Base-by-base conservation (phyloP, 2,329 filamentous ascomycete genomes). In the Juglanconis oblonga region DNA sequence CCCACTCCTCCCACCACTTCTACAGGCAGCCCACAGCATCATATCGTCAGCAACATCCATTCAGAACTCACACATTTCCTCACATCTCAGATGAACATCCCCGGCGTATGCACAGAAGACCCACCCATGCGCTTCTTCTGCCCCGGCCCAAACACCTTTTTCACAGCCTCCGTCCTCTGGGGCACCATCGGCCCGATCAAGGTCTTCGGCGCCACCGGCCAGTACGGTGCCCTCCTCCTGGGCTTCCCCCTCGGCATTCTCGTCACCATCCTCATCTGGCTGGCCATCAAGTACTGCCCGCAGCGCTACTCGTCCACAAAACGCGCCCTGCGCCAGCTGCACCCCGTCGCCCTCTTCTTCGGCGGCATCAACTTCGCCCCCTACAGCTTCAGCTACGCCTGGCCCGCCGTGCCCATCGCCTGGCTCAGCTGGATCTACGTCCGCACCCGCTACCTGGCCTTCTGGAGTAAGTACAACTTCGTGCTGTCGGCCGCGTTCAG, bases 381-480 rank as follows among this genome's bases (percentile, higher is more conserved):
- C 0, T 82, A 81, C 67, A 82, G 78, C 67, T 71, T 84, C 68
- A 74, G 73, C 11, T 83, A 81, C 64, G 68, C 38, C 2, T 36
- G n/a, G 8, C 45, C 57, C 17, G 73, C 76, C 35, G 76, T 82
- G 1, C 78, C 78, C 3, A 72, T 82, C 14, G 79, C 76, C 4
- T 80, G 72, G 69, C 62, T 78, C 13, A 79, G 77, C 4, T 82
- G 79, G 78, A 70, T 81, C 38, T 82, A 76, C 65, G 67, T 80
- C 61, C 77, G 76, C 64, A 67, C 67, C 29, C 72, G 78, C 8
- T 77, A 76, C 64, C 72, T 80, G 29, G 74, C 68, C 3, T 76
- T 81, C 64, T 83, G 81, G 79, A 75, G 77, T 59, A 81, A 79
- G 75, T 83, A 83, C 70, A 82, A 82, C 66, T 83, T 81, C 66